Percentiles rank a stretch among this genome's conserved stretches.
These are phyloP conservation scores for Claviceps digitariae DNA, from an alignment of 2,329 filamentous ascomycete genomes.

Conservation along the genomic window DNA sequence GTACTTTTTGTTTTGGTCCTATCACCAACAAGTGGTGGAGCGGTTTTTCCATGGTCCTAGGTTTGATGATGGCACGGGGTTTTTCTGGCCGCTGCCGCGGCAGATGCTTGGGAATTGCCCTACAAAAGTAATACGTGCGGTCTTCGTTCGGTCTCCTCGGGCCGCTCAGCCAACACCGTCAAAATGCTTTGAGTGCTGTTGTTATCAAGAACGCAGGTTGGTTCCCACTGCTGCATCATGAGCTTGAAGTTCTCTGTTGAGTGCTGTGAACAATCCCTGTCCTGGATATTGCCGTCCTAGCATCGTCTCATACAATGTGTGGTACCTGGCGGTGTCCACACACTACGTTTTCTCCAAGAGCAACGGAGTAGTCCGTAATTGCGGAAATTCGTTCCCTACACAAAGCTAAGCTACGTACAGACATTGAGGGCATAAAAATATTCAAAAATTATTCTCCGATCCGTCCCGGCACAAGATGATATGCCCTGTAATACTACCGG, in stretches of 20 bases:
- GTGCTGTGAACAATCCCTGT: conserved; percentile 2
- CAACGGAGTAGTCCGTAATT: conserved; percentile 2
- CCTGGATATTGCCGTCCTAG: conserved; percentile 6
- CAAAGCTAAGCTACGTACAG: not conserved
- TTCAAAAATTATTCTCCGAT: conserved; percentile 7
- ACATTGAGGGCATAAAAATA: conserved; percentile 5
- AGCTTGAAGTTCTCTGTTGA: not conserved
- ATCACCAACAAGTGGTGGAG: conserved; percentile 1
- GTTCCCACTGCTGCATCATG: not conserved
- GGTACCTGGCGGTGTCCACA: conserved; percentile 1
- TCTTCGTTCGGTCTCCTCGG: not conserved
- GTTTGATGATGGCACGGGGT: not conserved
- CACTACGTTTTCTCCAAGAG: not conserved
- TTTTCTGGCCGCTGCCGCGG: conserved; percentile 3
- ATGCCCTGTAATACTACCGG: conserved; percentile 2
- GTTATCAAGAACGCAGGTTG: not conserved
- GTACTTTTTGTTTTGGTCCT: not conserved
- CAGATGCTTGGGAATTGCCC: conserved; percentile 1
- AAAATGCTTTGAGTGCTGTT: not conserved
- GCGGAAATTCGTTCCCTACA: not conserved
- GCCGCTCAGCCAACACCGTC: not conserved
- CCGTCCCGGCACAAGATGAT: not conserved
- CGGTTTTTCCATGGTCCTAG: not conserved
- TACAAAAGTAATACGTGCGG: not conserved
- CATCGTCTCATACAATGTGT: conserved; percentile 1